phyloP scores from a whole-genome alignment of 768 basidiomycete genomes.

The Mycena venus region DNA sequence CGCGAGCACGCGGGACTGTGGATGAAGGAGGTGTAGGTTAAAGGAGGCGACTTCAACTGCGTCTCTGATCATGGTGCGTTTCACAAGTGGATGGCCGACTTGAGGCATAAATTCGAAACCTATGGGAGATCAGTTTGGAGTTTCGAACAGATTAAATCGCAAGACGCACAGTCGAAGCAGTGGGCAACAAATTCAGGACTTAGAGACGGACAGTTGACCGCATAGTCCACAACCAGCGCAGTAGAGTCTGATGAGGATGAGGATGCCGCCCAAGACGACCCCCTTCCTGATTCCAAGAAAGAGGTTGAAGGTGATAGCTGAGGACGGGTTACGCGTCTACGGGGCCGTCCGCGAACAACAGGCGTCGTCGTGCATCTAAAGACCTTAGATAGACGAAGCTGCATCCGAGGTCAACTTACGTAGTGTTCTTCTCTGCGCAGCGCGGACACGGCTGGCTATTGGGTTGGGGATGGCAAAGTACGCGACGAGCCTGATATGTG shows the following conservation, averaged over 20 bases:
- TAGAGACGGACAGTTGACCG: not conserved
- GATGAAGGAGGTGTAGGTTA: slow-evolving; percentile 9
- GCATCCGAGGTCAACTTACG: not conserved
- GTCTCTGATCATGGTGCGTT: not conserved
- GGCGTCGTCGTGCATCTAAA: slow-evolving; percentile 10
- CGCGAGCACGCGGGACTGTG: slow-evolving; percentile 14
- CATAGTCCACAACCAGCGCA: not conserved
- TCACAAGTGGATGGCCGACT: slow-evolving; percentile 3
- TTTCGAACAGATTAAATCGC: too few relatives aligned
- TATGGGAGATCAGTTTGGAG: too few relatives aligned
- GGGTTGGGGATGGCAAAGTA: slow-evolving; percentile 8
- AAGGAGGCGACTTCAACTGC: not conserved
- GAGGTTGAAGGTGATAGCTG: not conserved
- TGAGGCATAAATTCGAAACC: slow-evolving; percentile 3
- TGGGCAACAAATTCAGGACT: slow-evolving; percentile 11
- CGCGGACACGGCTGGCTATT: slow-evolving; percentile 3
- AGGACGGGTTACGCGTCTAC: not conserved
- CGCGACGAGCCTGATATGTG: not conserved
- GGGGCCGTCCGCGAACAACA: not conserved
- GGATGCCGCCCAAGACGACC: not conserved
- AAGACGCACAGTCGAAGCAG: slow-evolving; percentile 16
- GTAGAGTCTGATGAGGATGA: not conserved
- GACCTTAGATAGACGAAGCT: too few relatives aligned
- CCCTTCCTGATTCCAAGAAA: not conserved
- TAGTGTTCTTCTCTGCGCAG: not conserved